Conservation (phyloP, 2,329 filamentous ascomycete species). For the Coniochaeta sp. region DNA sequence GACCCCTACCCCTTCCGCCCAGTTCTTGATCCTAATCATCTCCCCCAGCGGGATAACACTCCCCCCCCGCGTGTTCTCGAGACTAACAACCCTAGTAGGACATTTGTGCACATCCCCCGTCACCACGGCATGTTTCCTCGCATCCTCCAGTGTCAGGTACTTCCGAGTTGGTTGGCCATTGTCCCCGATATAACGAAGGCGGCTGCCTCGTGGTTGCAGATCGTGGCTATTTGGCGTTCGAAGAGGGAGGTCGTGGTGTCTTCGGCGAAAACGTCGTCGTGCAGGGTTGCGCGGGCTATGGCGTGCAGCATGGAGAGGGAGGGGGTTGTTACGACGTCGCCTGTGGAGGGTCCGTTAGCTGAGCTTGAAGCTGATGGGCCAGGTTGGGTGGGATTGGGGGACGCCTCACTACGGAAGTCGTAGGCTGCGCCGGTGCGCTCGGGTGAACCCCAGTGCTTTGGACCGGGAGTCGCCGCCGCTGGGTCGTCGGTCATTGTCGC, state of each 20-base stretch:
- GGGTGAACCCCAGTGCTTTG: background rate
- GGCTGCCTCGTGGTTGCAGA: constrained; percentile 59
- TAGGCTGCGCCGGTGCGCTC: constrained; percentile 6
- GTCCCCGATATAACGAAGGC: constrained; percentile 72
- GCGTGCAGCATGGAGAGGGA: constrained; percentile 65
- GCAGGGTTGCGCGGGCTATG: constrained; percentile 60
- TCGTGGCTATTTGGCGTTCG: constrained; percentile 56
- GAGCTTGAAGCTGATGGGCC: background rate
- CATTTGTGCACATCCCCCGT: constrained; percentile 35
- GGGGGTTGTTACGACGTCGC: constrained; percentile 64
- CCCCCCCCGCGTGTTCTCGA: constrained; percentile 30
- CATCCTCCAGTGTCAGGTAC: constrained; percentile 35
- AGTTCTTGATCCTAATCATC: background rate
- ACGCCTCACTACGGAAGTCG: constrained; percentile 10
- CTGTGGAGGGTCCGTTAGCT: constrained; percentile 25
- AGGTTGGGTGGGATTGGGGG: background rate
- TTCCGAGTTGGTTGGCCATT: constrained; percentile 70
- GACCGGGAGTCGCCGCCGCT: too few relatives aligned
- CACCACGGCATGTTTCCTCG: constrained; percentile 23
- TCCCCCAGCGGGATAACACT: constrained; percentile 12
- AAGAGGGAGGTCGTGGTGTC: constrained; percentile 63
- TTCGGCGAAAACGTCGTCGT: constrained; percentile 71
- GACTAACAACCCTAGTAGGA: constrained; percentile 31
- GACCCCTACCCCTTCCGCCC: constrained; percentile 38
- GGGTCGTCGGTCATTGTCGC: too few relatives aligned